phyloP scores from a whole-genome alignment of 169 alveolate genomes.

The Cryptosporidium xiaoi region DNA sequence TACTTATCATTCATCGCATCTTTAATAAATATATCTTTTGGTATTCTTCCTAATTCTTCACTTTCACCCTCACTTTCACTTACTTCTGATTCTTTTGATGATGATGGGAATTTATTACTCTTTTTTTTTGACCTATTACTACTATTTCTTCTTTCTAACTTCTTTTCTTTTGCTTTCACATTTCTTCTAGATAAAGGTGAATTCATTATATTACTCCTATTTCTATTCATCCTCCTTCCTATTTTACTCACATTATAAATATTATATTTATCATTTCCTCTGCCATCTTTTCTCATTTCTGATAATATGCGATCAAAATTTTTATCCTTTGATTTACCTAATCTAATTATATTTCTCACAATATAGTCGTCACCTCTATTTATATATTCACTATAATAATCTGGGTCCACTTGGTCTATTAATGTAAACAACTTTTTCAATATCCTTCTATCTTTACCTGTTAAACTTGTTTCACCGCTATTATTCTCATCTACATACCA shows the following conservation, averaged over 20 bases:
- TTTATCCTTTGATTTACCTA: slow-evolving; percentile 30
- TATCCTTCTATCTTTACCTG: slow-evolving; percentile 43
- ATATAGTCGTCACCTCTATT: slow-evolving; percentile 50
- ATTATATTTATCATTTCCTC: background rate
- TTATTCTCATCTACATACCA: slow-evolving; percentile 49
- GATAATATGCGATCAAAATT: slow-evolving; percentile 25
- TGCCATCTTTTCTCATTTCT: background rate
- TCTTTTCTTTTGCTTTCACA: background rate
- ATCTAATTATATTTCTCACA: slow-evolving; percentile 30
- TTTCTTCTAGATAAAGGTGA: slow-evolving; percentile 1
- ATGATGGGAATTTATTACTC: background rate
- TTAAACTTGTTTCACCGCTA: slow-evolving; percentile 29
- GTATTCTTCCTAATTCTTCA: slow-evolving; percentile 4
- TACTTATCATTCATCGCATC: slow-evolving; percentile 36
- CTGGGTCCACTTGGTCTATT: slow-evolving; percentile 39
- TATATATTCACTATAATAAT: slow-evolving; percentile 16
- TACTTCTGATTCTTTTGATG: slow-evolving; percentile 3
- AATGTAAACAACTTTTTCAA: slow-evolving; percentile 23
- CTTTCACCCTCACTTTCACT: background rate
- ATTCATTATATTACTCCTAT: background rate
- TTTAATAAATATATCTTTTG: slow-evolving; percentile 37
- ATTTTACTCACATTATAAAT: background rate
- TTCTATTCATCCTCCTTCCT: slow-evolving; percentile 5
- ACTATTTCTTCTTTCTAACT: background rate
- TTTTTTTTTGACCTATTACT: no score